Evolutionary conservation across 805 yeast genomes (phyloP).

Genomic region (Monosporozyma servazzii): DNA sequence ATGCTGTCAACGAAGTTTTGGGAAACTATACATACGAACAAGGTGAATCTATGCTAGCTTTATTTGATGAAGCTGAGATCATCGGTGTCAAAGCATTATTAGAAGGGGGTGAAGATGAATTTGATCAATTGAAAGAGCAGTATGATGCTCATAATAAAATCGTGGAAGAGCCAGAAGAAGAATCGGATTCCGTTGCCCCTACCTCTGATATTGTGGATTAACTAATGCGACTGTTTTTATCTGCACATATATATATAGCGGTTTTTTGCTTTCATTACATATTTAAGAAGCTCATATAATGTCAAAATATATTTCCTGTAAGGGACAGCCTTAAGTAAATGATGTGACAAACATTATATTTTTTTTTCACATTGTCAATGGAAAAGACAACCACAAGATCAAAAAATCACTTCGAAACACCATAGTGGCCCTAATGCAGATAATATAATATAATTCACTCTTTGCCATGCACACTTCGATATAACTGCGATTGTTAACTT

Average conservation of each 20-base stretch:
- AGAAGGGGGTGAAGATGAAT: slow-evolving; percentile 66
- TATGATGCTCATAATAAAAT: slow-evolving; percentile 19
- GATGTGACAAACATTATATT: neutral
- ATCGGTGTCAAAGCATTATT: slow-evolving; percentile 71
- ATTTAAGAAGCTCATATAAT: neutral
- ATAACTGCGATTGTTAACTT: no score
- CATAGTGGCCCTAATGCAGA: no score
- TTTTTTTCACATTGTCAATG: no score
- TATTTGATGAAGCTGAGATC: slow-evolving; percentile 72
- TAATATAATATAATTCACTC: no score
- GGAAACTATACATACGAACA: slow-evolving; percentile 62
- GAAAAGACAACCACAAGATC: neutral
- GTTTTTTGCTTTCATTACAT: neutral
- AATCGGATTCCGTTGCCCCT: neutral
- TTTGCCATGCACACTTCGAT: no score
- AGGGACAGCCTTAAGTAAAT: no score
- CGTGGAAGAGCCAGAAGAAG: slow-evolving; percentile 1
- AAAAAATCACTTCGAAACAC: no score
- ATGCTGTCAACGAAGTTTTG: slow-evolving; percentile 74
- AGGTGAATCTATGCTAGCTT: slow-evolving; percentile 68
- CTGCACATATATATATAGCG: no score
- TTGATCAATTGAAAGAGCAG: slow-evolving; percentile 44
- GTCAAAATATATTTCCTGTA: neutral
- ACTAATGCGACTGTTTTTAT: no score
- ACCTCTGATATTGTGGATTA: slow-evolving; percentile 1